phyloP scores from a whole-genome alignment of 2,329 filamentous ascomycete species.

The Coleophoma crateriformis region DNA sequence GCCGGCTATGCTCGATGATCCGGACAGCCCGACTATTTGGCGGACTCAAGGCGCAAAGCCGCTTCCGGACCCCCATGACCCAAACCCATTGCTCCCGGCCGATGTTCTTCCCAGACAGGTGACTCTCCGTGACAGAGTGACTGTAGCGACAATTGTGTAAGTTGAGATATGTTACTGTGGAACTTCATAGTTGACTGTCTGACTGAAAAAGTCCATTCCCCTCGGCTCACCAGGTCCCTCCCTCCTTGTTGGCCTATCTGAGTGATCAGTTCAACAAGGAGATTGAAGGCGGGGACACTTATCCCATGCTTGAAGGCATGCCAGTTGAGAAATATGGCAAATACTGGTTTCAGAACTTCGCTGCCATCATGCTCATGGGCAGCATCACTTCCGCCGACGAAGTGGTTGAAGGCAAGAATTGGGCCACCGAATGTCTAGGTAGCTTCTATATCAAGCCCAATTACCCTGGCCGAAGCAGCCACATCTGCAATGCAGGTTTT shows the following conservation, averaged over 20 bases:
- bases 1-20: constrained; percentile 59
- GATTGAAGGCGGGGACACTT: constrained; percentile 68
- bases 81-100: constrained; percentile 35
- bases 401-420: constrained; percentile 47
- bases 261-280: constrained; percentile 64
- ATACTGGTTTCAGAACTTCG: constrained; percentile 73
- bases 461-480: constrained; percentile 67
- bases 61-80: constrained; percentile 43
- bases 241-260: constrained; percentile 56
- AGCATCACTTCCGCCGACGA: constrained; percentile 49
- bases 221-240: constrained; percentile 53
- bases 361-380: constrained; percentile 64
- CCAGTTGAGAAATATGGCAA: constrained; percentile 55
- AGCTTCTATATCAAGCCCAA: constrained; percentile 73
- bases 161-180: not conserved
- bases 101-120: constrained; percentile 54
- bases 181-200: not conserved
- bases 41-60: constrained; percentile 46
- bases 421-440: constrained; percentile 61
- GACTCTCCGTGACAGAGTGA: constrained; percentile 61
- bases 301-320: constrained; percentile 62
- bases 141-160: constrained; percentile 57
- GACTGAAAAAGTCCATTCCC: constrained; percentile 45
- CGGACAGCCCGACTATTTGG: constrained; percentile 47
- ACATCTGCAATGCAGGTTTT: constrained; percentile 65